These are phyloP conservation scores for Psilocybe azurescens DNA, from an alignment of 768 basidiomycete genomes.

Conservation along the genomic window DNA sequence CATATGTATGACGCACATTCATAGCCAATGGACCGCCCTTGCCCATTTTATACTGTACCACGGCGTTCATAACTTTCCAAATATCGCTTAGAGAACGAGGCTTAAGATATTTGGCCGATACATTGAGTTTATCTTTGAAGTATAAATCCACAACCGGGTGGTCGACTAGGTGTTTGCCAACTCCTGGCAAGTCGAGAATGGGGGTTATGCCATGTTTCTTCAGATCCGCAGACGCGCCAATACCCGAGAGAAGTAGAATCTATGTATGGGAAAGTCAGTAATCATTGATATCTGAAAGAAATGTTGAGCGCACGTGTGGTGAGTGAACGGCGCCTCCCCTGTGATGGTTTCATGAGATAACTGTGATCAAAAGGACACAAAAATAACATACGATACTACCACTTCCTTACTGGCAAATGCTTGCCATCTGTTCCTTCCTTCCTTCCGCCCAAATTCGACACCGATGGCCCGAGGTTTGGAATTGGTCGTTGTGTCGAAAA, in stretches of 20 bases:
- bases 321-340: constrained; percentile 30
- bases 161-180: constrained; percentile 76
- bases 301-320: constrained; percentile 11
- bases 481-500: constrained; percentile 50
- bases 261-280: constrained; percentile 25
- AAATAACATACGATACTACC: constrained; percentile 56
- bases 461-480: constrained; percentile 55
- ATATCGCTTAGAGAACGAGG: constrained; percentile 29
- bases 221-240: constrained; percentile 71
- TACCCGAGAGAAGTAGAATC: constrained; percentile 75
- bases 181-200: constrained; percentile 69
- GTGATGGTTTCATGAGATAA: not conserved
- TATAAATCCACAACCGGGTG: constrained; percentile 61
- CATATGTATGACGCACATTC: constrained; percentile 45
- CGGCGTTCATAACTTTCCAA: constrained; percentile 35
- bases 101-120: constrained; percentile 45
- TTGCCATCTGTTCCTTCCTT: constrained; percentile 43
- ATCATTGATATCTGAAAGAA: not conserved
- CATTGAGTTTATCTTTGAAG: constrained; percentile 55
- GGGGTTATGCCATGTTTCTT: constrained; percentile 54
- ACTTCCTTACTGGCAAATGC: constrained; percentile 62
- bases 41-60: constrained; percentile 45
- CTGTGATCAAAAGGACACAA: not conserved
- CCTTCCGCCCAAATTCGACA: constrained; percentile 58
- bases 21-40: constrained; percentile 55